Percentiles rank a stretch among this genome's conserved stretches.
These are phyloP conservation scores for Coriolopsis trogii DNA, from an alignment of 1,284 basidiomycete genomes.

Conservation along the genomic window DNA sequence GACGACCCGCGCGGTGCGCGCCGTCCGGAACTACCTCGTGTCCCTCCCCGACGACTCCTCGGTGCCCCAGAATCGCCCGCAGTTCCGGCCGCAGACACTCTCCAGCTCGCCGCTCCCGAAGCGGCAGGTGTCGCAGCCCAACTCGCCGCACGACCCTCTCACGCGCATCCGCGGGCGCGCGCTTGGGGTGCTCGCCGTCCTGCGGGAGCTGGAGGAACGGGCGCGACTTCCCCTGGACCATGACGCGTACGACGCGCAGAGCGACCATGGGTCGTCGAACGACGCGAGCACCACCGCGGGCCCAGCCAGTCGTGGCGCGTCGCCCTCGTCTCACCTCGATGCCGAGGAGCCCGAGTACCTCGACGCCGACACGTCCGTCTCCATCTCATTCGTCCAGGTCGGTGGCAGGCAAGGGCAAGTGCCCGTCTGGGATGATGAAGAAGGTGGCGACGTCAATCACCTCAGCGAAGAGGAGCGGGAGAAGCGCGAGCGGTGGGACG, in stretches of 20 bases:
- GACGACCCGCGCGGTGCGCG: slow-evolving; percentile 77
- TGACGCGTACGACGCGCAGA: slow-evolving; percentile 76
- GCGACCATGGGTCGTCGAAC: slow-evolving; percentile 54
- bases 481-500: slow-evolving; percentile 75
- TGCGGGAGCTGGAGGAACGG: slow-evolving; percentile 72
- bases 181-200: slow-evolving; percentile 72
- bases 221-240: slow-evolving; percentile 67
- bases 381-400: slow-evolving; percentile 70
- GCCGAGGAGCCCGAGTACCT: slow-evolving; percentile 28
- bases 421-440: slow-evolving; percentile 79
- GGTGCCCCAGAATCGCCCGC: slow-evolving; percentile 49
- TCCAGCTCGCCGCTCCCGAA: slow-evolving; percentile 40
- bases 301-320: slow-evolving; percentile 41
- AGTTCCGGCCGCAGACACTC: slow-evolving; percentile 48
- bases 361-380: slow-evolving; percentile 61
- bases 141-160: slow-evolving; percentile 53
- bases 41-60: slow-evolving; percentile 76
- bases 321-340: slow-evolving; percentile 44
- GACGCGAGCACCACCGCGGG: slow-evolving; percentile 34
- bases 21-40: slow-evolving; percentile 79
- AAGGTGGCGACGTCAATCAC: slow-evolving; percentile 39
- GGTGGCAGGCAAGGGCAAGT: slow-evolving; percentile 65
- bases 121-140: slow-evolving; percentile 41
- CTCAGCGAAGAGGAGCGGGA: slow-evolving; percentile 51
- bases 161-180: slow-evolving; percentile 71